Conservation (phyloP, 2,329 filamentous ascomycete species). For the Alternaria brassicicola region DNA sequence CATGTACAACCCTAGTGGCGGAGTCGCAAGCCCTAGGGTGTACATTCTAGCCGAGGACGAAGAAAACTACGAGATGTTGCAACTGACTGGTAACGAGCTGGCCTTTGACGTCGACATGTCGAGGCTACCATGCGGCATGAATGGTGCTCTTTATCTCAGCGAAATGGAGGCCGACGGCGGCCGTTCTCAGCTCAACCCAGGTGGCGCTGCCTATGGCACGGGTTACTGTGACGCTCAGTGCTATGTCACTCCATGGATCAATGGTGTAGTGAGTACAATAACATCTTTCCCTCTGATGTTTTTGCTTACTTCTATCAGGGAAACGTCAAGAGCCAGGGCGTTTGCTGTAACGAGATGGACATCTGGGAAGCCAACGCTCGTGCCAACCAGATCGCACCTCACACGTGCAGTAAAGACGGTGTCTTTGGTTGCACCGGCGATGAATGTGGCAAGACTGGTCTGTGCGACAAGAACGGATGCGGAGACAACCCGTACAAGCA, state of each 20-base stretch:
- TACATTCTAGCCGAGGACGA: constrained; percentile 67
- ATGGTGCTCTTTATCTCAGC: constrained; percentile 49
- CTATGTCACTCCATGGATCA: constrained; percentile 47
- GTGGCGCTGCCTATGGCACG: constrained; percentile 65
- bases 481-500: constrained; percentile 43
- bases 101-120: constrained; percentile 71
- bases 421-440: constrained; percentile 53
- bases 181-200: constrained; percentile 47
- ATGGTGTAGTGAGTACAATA: constrained; percentile 43
- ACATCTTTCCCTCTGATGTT: constrained; percentile 22
- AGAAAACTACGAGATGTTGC: constrained; percentile 68
- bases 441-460: constrained; percentile 44
- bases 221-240: constrained; percentile 62
- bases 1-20: constrained; percentile 45
- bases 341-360: constrained; percentile 63
- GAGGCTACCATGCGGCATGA: constrained; percentile 52
- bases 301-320: constrained; percentile 48
- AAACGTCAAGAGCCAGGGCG: constrained; percentile 53
- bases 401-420: constrained; percentile 55
- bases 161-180: constrained; percentile 49
- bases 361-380: constrained; percentile 62
- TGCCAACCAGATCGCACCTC: constrained; percentile 56
- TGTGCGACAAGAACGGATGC: constrained; percentile 48
- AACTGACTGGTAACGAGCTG: constrained; percentile 70
- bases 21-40: constrained; percentile 58